Evolutionary conservation across 2,329 filamentous ascomycete species (phyloP), one percentile per base, ranked within the genome.

Genomic region (Alternaria viburni): DNA sequence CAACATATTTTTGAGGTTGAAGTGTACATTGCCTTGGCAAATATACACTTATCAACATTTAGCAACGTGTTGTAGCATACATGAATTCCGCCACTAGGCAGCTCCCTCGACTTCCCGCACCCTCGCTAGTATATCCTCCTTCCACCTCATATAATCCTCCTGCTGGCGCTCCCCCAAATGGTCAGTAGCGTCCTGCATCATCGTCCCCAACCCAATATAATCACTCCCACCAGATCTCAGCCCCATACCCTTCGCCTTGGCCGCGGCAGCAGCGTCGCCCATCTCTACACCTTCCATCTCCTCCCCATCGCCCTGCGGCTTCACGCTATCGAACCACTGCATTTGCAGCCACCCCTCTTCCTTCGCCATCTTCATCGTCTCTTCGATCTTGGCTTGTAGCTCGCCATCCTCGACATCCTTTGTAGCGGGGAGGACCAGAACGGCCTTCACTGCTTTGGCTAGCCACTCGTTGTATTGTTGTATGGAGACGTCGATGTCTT

Each of bases 131-230:
- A 93, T 85, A 1, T 77, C 80, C 5, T 84, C 82, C 77, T 90
- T 90, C 92, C 92, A 96, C 17, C 76, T 77, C 47, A 77, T 81
- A 74, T 89, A 93, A 11, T 90, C 88, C 44, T 82, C 82, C 69
- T 85, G 84, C 68, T 87, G 88, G 64, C 85, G 82, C 52, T 90
- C 87, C 66, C 89, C 90, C 70, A 94, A 78, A 72, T 89, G 92
- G 72, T 93, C 90, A 71, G 91, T 89, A 50, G 86, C 86, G 67
- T 90, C 89, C 77, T 93, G 91, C 70, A 94, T 88, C 91, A 93
- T 93, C 3, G 89, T 91, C 2, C 83, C 83, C 15, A 85, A 64
- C 77, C 78, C 88, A 80, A 85, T 78, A 44, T 77, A 76, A 30
- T 72, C 71, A 57, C 74, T 82, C 59, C 86, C 65, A 83, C 81